Conservation (phyloP, 306 rosid species). For the Rosa persica region DNA sequence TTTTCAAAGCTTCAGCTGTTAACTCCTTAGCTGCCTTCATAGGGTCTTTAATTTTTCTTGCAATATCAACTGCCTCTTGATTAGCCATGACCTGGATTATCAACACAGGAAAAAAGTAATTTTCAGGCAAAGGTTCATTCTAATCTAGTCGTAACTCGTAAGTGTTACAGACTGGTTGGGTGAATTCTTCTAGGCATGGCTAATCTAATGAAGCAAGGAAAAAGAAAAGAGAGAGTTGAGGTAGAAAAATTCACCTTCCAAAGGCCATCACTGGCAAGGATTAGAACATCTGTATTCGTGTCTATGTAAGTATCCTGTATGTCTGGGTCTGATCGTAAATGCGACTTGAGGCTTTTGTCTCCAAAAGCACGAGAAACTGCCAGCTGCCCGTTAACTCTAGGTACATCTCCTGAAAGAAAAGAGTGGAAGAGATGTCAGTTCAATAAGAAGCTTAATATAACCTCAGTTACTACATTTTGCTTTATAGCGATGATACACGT, state of each 20-base stretch:
- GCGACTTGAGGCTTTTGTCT: constrained; percentile 90
- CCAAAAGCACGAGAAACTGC: constrained; percentile 97
- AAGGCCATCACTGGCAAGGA: constrained; percentile 89
- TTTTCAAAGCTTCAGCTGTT: constrained; percentile 72
- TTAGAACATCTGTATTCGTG: constrained; percentile 48
- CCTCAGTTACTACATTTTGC: neutral
- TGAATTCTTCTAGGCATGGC: neutral
- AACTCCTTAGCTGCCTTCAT: constrained; percentile 79
- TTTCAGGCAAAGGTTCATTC: neutral
- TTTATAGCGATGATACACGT: neutral
- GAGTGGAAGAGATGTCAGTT: constrained; percentile 13
- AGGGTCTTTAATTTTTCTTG: constrained; percentile 63
- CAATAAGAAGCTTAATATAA: constrained; percentile 10
- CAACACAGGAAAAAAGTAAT: constrained; percentile 1
- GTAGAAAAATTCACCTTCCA: constrained; percentile 70
- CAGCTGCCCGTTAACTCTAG: constrained; percentile 90
- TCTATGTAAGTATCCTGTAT: constrained; percentile 41
- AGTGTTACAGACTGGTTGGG: neutral
- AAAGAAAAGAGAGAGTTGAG: neutral
- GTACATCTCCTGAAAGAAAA: constrained; percentile 69
- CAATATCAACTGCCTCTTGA: constrained; percentile 90
- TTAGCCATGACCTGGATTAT: constrained; percentile 73
- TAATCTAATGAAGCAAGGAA: constrained; percentile 1
- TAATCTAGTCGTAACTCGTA: neutral
- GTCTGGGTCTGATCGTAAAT: constrained; percentile 86